Evolutionary conservation across 495 filamentous ascomycete genomes (phyloP).

Genomic region (Lasiosphaeria ovina): DNA sequence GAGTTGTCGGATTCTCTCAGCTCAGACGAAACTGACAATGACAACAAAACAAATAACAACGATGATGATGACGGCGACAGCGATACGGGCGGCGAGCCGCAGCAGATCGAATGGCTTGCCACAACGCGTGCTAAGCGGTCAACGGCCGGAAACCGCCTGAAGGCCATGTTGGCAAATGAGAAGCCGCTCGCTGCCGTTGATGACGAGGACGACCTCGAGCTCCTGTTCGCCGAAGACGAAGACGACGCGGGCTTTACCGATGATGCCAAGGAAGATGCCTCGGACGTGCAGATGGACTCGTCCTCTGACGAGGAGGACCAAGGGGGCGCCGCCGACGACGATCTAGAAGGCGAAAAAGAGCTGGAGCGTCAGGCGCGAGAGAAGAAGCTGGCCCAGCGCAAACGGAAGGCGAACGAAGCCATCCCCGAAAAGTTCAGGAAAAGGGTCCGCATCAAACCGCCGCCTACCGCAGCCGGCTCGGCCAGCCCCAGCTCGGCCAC

Average conservation of each 20-base stretch:
- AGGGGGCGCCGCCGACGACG: conserved; percentile 64
- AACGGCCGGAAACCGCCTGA: conserved; percentile 84
- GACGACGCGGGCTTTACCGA: conserved; percentile 78
- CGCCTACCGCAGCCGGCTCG: conserved; percentile 26
- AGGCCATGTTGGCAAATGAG: conserved; percentile 71
- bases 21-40: conserved; percentile 22
- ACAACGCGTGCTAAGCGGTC: conserved; percentile 75
- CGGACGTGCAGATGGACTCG: conserved; percentile 78
- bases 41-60: conserved; percentile 24
- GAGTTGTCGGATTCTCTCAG: conserved; percentile 25
- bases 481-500: conserved; percentile 49
- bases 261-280: conserved; percentile 64
- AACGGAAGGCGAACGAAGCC: conserved; percentile 71
- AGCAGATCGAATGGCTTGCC: conserved; percentile 68
- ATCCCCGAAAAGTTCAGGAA: conserved; percentile 54
- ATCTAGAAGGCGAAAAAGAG: conserved; percentile 66
- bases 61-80: conserved; percentile 17
- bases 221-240: conserved; percentile 82
- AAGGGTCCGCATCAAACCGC: conserved; percentile 53
- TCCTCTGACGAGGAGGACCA: conserved; percentile 81
- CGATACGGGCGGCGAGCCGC: conserved; percentile 25
- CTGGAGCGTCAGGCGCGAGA: conserved; percentile 60
- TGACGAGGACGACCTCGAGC: conserved; percentile 67
- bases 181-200: conserved; percentile 46
- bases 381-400: conserved; percentile 53